These are phyloP conservation scores for Chenopodium suecicum DNA, from an alignment of 148 eudicot species.

Conservation along the genomic window DNA sequence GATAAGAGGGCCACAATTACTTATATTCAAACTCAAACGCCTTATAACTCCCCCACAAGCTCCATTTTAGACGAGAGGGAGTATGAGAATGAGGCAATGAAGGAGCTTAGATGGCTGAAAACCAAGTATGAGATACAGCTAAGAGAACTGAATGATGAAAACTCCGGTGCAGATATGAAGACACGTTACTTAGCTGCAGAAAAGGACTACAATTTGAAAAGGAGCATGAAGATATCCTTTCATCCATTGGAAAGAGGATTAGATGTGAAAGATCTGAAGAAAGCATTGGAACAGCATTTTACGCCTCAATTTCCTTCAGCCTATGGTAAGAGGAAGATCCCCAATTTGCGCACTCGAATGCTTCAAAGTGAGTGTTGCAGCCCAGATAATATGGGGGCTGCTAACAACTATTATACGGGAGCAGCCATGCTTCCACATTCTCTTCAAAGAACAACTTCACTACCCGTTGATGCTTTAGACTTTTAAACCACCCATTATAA, in stretches of 20 bases:
- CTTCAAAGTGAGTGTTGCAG: conserved; percentile 39
- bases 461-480: conserved; percentile 74
- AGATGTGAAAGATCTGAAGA: conserved; percentile 25
- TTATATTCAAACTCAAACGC: conserved; percentile 33
- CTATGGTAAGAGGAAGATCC: conserved; percentile 17
- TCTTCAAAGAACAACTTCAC: conserved; percentile 73
- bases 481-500: conserved; percentile 24
- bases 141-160: conserved; percentile 42
- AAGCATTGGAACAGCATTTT: conserved; percentile 38
- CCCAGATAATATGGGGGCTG: conserved; percentile 40
- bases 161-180: conserved; percentile 29
- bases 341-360: conserved; percentile 14
- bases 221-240: conserved; percentile 18
- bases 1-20: conserved; percentile 20
- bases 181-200: conserved; percentile 17
- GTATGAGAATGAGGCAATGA: conserved; percentile 39
- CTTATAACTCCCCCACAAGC: conserved; percentile 30
- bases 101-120: conserved; percentile 52
- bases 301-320: conserved; percentile 28
- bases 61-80: conserved; percentile 29
- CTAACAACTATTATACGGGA: conserved; percentile 41
- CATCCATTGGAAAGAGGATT: conserved; percentile 21
- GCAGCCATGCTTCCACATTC: conserved; percentile 46
- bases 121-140: conserved; percentile 59
- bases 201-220: conserved; percentile 18